Conservation (phyloP, 345 rosid genomes). For the Citrus trifoliata region DNA sequence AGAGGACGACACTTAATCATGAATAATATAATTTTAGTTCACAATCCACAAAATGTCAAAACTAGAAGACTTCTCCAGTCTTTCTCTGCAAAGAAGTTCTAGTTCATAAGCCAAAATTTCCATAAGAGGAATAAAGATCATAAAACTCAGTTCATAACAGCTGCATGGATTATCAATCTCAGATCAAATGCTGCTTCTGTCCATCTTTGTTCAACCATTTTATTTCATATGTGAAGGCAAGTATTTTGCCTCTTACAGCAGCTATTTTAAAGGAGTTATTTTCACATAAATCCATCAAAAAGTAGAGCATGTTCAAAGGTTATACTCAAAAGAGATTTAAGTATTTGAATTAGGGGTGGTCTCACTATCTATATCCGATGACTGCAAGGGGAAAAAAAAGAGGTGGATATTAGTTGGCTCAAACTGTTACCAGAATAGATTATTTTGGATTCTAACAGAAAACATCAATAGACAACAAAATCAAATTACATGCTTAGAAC, state of each 20-base stretch:
- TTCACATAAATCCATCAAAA: neutral
- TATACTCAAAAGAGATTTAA: neutral
- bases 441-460: neutral
- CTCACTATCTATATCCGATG: neutral
- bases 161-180: constrained; percentile 2
- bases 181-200: constrained; percentile 5
- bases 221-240: neutral
- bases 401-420: neutral
- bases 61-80: neutral
- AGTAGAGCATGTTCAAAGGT: neutral
- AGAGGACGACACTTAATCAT: neutral
- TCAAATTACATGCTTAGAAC: neutral
- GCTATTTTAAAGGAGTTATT: neutral
- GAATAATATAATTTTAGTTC: neutral
- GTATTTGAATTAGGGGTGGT: neutral
- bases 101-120: neutral
- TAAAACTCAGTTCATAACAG: neutral
- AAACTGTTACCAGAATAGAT: neutral
- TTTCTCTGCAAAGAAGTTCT: neutral
- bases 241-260: neutral
- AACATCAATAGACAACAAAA: neutral
- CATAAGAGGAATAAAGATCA: neutral
- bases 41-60: constrained; percentile 1
- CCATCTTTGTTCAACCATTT: neutral
- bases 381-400: neutral